Conservation (phyloP, 805 yeast species). For the Sugiyamaella mastotermitis region DNA sequence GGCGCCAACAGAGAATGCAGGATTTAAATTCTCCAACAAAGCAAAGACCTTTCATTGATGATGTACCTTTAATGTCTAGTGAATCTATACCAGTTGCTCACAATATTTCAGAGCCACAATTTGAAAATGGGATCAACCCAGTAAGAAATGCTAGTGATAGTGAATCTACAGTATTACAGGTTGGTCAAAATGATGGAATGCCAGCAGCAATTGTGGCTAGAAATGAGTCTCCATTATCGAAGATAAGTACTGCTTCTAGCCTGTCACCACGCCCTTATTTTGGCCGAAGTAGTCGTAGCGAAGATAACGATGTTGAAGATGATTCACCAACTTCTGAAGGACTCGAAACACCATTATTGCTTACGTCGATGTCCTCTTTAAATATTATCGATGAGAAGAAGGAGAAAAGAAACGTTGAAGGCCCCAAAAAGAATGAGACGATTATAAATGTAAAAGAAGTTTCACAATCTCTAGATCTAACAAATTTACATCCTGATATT, state of each 20-base stretch:
- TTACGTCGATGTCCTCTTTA: slow-evolving; percentile 2
- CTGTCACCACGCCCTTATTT: too few relatives aligned
- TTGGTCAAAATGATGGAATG: too few relatives aligned
- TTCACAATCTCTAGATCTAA: not conserved
- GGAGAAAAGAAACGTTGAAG: not conserved
- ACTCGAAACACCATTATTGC: not conserved
- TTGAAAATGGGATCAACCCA: not conserved
- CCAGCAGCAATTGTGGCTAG: too few relatives aligned
- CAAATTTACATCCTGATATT: slow-evolving; percentile 21
- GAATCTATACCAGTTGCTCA: not conserved
- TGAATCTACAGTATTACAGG: too few relatives aligned
- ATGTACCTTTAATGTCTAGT: not conserved
- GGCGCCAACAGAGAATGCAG: not conserved
- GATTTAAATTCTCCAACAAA: not conserved
- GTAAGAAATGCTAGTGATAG: not conserved
- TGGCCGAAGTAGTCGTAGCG: too few relatives aligned
- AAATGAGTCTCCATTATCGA: too few relatives aligned
- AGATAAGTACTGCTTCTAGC: too few relatives aligned
- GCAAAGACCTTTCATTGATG: not conserved
- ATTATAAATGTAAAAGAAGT: not conserved
- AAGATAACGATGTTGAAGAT: slow-evolving; percentile 2
- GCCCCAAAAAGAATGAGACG: not conserved
- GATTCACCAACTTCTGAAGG: not conserved
- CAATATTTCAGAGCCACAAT: not conserved
- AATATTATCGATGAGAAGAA: not conserved